Percentiles rank a stretch among this genome's conserved stretches.
Evolutionary conservation across 768 basidiomycete species (phyloP).

Genomic region (Lentinula boryana): DNA sequence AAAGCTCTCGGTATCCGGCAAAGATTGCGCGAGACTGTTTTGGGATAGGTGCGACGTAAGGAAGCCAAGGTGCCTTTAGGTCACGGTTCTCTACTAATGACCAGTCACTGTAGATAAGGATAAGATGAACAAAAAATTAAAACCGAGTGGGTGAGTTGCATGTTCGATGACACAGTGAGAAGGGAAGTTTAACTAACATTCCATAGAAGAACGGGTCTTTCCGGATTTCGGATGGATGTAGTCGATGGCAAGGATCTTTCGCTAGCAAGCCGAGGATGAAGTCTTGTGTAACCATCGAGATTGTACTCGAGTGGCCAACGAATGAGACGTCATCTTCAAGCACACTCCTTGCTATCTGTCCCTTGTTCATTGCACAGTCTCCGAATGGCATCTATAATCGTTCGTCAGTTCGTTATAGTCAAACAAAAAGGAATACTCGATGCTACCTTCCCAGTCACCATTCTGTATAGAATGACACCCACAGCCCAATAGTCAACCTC

Average conservation of each 20-base stretch:
- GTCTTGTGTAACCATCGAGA: slow-evolving; percentile 1
- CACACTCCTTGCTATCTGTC: slow-evolving; percentile 6
- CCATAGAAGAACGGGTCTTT: slow-evolving; percentile 7
- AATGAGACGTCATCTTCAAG: slow-evolving; percentile 10
- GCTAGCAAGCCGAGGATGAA: slow-evolving; percentile 4
- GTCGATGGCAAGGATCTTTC: slow-evolving; percentile 4
- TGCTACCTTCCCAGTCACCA: slow-evolving; percentile 46
- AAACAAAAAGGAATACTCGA: neutral
- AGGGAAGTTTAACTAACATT: slow-evolving; percentile 3
- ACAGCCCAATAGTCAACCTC: slow-evolving; percentile 64
- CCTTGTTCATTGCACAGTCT: slow-evolving; percentile 4
- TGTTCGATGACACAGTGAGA: slow-evolving; percentile 5
- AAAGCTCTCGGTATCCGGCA: neutral
- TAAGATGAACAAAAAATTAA: neutral
- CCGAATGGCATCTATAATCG: slow-evolving; percentile 10
- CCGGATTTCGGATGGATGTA: slow-evolving; percentile 3
- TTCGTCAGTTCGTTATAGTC: neutral
- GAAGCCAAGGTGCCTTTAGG: slow-evolving; percentile 7
- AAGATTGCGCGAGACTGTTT: slow-evolving; percentile 2
- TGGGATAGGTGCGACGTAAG: slow-evolving; percentile 8
- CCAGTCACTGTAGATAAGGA: slow-evolving; percentile 9
- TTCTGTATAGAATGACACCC: slow-evolving; percentile 62
- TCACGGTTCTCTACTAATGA: slow-evolving; percentile 2
- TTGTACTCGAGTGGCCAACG: neutral
- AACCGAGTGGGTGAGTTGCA: neutral